phyloP scores from a whole-genome alignment of 2,329 filamentous ascomycete genomes.

The Dactylonectria estremocensis region DNA sequence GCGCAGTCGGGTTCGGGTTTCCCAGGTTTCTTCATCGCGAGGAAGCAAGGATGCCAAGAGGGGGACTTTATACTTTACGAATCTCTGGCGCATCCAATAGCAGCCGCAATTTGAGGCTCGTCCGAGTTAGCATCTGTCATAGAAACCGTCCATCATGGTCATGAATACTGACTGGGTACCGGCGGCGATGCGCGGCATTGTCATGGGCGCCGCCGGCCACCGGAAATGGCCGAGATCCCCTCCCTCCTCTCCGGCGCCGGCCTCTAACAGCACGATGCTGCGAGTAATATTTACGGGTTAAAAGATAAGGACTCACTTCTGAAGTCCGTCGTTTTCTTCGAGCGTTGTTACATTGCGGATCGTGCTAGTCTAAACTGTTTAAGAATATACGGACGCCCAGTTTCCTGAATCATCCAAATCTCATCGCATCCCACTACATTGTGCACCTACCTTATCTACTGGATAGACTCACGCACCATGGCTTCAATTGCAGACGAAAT shows the following conservation, averaged over 20 bases:
- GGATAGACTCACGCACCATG: constrained; percentile 45
- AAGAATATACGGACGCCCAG: constrained; percentile 16
- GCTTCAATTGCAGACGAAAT: constrained; percentile 60
- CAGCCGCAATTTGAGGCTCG: background rate
- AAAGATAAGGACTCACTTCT: constrained; percentile 38
- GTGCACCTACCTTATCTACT: background rate
- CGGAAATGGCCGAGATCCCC: constrained; percentile 52
- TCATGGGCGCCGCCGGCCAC: constrained; percentile 40
- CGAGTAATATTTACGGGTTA: constrained; percentile 34
- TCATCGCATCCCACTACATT: constrained; percentile 5
- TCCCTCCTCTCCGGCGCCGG: constrained; percentile 39
- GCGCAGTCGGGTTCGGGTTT: background rate
- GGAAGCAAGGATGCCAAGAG: background rate
- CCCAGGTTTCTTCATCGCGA: constrained; percentile 2
- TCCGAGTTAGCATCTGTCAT: background rate
- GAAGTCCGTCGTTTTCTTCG: constrained; percentile 6
- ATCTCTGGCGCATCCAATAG: constrained; percentile 8
- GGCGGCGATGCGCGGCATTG: constrained; percentile 18
- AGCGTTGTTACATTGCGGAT: constrained; percentile 1
- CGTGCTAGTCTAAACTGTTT: background rate
- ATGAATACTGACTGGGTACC: background rate
- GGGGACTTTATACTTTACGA: background rate
- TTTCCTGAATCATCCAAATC: constrained; percentile 1
- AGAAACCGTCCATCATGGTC: background rate
- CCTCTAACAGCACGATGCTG: constrained; percentile 16